A percentile compares a stretch with the other conserved stretches of the same genome.
These are phyloP conservation scores for Colletotrichum siamense DNA, from an alignment of 2,329 filamentous ascomycete genomes.

Conservation along the genomic window DNA sequence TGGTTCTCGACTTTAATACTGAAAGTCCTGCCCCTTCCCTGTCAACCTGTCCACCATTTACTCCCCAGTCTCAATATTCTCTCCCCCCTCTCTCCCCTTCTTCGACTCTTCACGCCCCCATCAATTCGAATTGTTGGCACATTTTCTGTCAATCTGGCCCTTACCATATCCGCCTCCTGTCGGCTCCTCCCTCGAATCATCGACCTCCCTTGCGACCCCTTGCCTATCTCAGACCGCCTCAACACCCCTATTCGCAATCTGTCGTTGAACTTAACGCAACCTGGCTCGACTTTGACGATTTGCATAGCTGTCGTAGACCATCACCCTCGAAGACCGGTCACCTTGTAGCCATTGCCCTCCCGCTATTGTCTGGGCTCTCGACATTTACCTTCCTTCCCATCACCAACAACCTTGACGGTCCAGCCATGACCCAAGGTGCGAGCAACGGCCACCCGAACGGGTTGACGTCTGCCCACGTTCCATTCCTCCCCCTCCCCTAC, in stretches of 20 bases:
- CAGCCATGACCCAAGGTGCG: conserved; percentile 20
- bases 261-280: neutral
- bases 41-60: neutral
- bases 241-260: neutral
- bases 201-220: neutral
- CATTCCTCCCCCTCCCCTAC: conserved; percentile 78
- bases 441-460: conserved; percentile 37
- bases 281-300: neutral
- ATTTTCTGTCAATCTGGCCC: neutral
- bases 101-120: neutral
- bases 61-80: neutral
- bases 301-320: neutral
- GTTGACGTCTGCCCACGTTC: conserved; percentile 50
- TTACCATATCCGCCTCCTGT: neutral
- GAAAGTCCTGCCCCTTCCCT: neutral
- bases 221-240: neutral
- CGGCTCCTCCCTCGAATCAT: neutral
- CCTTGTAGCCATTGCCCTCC: conserved; percentile 1
- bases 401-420: neutral
- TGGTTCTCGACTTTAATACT: conserved; percentile 9
- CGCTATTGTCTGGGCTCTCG: conserved; percentile 12
- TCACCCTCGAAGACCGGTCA: neutral
- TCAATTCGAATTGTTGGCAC: neutral
- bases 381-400: neutral
- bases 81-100: neutral